These are phyloP conservation scores for Pleurotus sapidus DNA, from an alignment of 768 basidiomycete species.

Conservation along the genomic window DNA sequence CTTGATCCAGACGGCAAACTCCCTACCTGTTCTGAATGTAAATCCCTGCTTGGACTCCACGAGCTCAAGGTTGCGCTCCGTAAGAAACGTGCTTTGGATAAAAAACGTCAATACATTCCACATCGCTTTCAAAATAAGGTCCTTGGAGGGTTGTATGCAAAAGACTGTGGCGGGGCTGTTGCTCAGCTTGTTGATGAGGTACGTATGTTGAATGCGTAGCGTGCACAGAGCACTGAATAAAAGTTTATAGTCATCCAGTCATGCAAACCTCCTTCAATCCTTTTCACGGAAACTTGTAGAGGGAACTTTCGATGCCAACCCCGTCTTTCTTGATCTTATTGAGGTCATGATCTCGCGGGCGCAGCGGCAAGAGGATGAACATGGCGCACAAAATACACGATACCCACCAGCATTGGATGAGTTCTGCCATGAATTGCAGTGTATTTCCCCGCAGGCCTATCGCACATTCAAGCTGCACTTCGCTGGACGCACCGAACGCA, in stretches of 20 bases:
- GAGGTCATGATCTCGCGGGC: constrained; percentile 22
- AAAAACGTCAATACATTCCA: constrained; percentile 15
- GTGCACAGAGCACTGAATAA: not conserved
- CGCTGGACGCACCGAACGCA: constrained; percentile 12
- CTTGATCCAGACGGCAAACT: not conserved
- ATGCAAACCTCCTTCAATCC: constrained; percentile 1
- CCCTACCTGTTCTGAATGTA: constrained; percentile 14
- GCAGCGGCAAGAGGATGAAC: constrained; percentile 23
- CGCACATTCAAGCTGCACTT: constrained; percentile 17
- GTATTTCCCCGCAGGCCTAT: constrained; percentile 26
- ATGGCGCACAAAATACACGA: constrained; percentile 31
- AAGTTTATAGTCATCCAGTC: not conserved
- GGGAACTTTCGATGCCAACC: constrained; percentile 21
- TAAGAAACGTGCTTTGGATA: not conserved
- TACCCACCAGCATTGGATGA: constrained; percentile 29
- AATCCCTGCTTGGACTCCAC: not conserved
- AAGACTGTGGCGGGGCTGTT: constrained; percentile 11
- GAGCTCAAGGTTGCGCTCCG: constrained; percentile 14
- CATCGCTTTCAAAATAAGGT: constrained; percentile 6
- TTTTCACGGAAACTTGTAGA: constrained; percentile 16
- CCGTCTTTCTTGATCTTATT: constrained; percentile 25
- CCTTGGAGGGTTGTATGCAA: constrained; percentile 13
- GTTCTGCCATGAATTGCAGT: constrained; percentile 21
- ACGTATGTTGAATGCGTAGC: constrained; percentile 1
- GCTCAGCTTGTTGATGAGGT: constrained; percentile 13